Evolutionary conservation across 2,329 filamentous ascomycete species (phyloP).

Genomic region (Thermothelomyces thermophilus): DNA sequence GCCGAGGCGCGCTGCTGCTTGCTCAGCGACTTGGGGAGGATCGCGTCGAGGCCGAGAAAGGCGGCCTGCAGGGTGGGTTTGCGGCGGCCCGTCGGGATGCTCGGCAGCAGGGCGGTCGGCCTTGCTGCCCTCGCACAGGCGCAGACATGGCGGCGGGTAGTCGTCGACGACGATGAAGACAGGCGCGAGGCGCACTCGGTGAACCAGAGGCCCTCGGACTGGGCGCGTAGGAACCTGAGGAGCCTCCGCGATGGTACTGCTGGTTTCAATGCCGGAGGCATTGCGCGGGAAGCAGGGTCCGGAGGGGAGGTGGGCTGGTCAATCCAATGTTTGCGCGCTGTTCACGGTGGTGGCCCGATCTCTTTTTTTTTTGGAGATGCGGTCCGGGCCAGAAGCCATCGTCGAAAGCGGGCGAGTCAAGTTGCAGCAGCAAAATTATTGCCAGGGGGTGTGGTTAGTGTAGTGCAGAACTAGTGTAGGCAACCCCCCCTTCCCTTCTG

Average conservation of each 20-base stretch:
- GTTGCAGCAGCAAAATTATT: conserved; percentile 3
- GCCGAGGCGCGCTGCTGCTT: conserved; percentile 17
- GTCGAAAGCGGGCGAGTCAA: background rate
- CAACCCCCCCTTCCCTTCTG: no score
- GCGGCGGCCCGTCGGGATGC: conserved; percentile 4
- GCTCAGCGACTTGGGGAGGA: conserved; percentile 26
- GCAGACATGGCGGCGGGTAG: conserved; percentile 18
- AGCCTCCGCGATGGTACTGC: conserved; percentile 51
- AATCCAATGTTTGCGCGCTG: background rate
- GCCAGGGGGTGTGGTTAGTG: no score
- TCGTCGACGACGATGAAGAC: no score
- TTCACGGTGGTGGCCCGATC: background rate
- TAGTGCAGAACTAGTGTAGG: no score
- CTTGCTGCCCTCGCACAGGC: conserved; percentile 7
- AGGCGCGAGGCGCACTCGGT: conserved; percentile 13
- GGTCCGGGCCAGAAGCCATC: background rate
- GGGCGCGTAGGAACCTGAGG: conserved; percentile 65
- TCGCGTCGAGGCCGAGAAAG: conserved; percentile 21
- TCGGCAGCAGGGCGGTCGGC: conserved; percentile 15
- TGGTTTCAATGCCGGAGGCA: conserved; percentile 39
- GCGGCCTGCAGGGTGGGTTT: conserved; percentile 18
- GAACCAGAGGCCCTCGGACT: conserved; percentile 50
- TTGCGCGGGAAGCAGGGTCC: no score
- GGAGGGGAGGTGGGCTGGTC: conserved; percentile 3
- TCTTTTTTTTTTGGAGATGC: background rate